Base-by-base conservation (phyloP, 2,329 filamentous ascomycete genomes). In the Ophiosphaerella herpotricha region DNA sequence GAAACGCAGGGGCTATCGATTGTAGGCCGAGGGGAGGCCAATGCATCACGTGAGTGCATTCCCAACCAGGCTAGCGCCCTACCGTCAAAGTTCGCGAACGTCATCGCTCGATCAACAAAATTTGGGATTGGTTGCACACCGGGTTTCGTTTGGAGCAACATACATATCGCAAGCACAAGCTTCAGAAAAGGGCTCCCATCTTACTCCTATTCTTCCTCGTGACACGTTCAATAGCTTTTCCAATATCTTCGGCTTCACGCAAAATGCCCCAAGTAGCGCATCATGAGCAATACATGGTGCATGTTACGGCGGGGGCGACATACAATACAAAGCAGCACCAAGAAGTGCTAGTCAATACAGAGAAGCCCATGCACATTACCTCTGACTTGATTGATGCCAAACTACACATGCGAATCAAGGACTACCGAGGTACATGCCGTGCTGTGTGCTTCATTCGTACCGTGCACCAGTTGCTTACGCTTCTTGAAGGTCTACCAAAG, bases 241-340 rank as follows among this genome's bases (percentile, higher is more conserved):
- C 18, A 38, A 23, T 5, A 38, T 18, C 5, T 6, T 18, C 13
- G 14, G 16, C 16, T 18, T 29, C 26, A 39, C 21, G 7, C n/a
- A 39, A 16, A n/a, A 48, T 48, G 45, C 39, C 45, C 12, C 21
- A 48, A 36, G 45, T 38, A 16, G 42, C 85, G 14, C 82, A 88
- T 51, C 64, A 73, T 57, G 63, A 68, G 49, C 87, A 89, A 60
- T 96, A 94, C 73, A 82, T 90, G 43, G 81, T 97, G 54, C 84
- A 83, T 59, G 87, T 97, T 47, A 95, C 91, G 0, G 90, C 90
- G 1, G 93, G 93, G 2, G 80, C 89, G 1, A 78, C 79, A 57
- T 96, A 97, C 75, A 85, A 94, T 68, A 74, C 80, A 31, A 74
- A 79, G n/a, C 82, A 82, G n/a, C 91, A 96, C 64, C 75, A 85